A percentile compares a stretch with the other conserved stretches of the same genome.
phyloP scores from a whole-genome alignment of 2,329 filamentous ascomycete genomes.

The Pseudofabraea citricarpa region DNA sequence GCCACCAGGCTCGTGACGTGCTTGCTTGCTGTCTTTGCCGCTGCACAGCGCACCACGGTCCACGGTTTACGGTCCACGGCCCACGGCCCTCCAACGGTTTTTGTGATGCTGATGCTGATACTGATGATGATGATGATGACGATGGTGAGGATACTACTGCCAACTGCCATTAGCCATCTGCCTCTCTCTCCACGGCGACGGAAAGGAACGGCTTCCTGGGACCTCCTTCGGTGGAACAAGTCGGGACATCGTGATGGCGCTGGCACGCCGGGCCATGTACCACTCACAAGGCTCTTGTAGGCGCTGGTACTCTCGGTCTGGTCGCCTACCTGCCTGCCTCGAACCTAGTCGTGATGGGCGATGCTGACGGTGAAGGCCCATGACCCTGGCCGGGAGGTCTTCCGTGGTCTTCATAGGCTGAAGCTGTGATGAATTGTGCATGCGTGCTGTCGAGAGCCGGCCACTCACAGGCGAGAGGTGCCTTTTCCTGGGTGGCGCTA shows the following conservation, averaged over 20 bases:
- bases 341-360: neutral
- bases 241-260: neutral
- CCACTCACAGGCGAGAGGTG: conserved; percentile 9
- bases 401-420: conserved; percentile 12
- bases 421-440: conserved; percentile 18
- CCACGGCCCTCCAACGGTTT: too few relatives aligned
- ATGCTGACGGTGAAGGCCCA: conserved; percentile 3
- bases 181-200: too few relatives aligned
- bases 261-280: conserved; percentile 9
- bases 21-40: neutral
- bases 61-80: too few relatives aligned
- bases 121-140: too few relatives aligned
- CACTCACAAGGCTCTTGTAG: conserved; percentile 23
- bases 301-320: conserved; percentile 10
- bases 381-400: conserved; percentile 1
- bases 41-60: neutral
- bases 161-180: too few relatives aligned
- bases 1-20: neutral
- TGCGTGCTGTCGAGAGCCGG: conserved; percentile 7
- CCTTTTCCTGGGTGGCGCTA: conserved; percentile 9
- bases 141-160: too few relatives aligned
- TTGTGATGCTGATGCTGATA: too few relatives aligned
- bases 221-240: neutral
- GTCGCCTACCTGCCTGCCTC: neutral
- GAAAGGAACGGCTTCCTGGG: neutral